Conservation (phyloP, 495 filamentous ascomycete genomes). For the Aspergillus cavernicola region DNA sequence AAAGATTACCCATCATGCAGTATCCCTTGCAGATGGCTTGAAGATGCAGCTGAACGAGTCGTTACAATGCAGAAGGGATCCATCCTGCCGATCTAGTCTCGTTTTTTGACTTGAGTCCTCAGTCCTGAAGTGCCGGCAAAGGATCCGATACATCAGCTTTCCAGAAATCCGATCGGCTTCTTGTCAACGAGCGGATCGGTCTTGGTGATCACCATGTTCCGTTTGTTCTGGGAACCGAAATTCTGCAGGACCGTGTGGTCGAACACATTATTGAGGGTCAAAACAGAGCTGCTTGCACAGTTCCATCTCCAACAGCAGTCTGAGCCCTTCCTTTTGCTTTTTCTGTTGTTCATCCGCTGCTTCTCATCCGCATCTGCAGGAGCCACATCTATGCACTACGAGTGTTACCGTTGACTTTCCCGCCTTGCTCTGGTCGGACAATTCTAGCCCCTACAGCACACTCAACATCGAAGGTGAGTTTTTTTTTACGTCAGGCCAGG, state of each 20-base stretch:
- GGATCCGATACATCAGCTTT: constrained; percentile 19
- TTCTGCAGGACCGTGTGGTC: neutral
- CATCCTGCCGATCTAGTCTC: constrained; percentile 17
- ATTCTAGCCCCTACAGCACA: neutral
- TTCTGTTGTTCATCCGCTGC: constrained; percentile 1
- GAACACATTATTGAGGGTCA: neutral
- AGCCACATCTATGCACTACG: neutral
- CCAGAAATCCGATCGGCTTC: constrained; percentile 23
- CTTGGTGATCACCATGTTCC: neutral
- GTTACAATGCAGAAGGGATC: constrained; percentile 16
- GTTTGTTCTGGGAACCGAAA: neutral
- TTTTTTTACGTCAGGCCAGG: neutral
- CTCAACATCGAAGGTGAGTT: neutral
- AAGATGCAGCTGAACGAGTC: constrained; percentile 12
- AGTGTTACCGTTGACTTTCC: neutral
- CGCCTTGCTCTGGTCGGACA: neutral
- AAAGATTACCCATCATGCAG: constrained; percentile 7
- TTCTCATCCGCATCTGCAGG: neutral
- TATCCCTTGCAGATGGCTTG: constrained; percentile 23
- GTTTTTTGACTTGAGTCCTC: constrained; percentile 6
- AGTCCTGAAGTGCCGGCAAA: neutral
- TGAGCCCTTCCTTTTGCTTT: constrained; percentile 1
- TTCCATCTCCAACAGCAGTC: constrained; percentile 1
- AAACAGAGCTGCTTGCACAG: neutral
- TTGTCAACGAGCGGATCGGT: constrained; percentile 15